Evolutionary conservation across 2,329 filamentous ascomycete genomes (phyloP), one percentile per base, ranked within the genome.

Genomic region (Fusarium subtropicale): DNA sequence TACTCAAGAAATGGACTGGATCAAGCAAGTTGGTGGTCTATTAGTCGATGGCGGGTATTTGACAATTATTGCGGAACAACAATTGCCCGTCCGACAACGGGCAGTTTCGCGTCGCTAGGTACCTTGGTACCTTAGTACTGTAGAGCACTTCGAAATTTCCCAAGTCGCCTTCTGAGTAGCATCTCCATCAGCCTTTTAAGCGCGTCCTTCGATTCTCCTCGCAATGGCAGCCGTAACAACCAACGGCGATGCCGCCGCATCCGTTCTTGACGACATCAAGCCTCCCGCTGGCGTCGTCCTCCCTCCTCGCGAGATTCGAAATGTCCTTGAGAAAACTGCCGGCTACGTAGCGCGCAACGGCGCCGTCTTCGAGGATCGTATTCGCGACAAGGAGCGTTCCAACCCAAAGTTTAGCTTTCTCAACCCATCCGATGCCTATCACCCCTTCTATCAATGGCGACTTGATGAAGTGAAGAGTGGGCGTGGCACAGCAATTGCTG

Each of bases 341-440:
- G 94, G 94, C 47, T 98, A 97, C 78, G 92, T 97, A 61, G 90
- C 90, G 70, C 83, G 88, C 68, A 90, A 90, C 73, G 88, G 88
- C 24, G 77, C 85, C 42, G 84, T 88, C 10, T 94, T 97, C 76
- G 92, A 97, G 81, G 91, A 94, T 74, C 90, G 91, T 72, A 91
- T 99, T 71, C 90, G 92, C 75, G 90, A 94, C 71, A 97, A 96
- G 81, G 91, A 97, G 78, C 87, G 88, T 74, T 86, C 86, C 71
- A 96, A 97, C 76, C 88, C 92, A n/a, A 97, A 97, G 77, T 96
- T 98, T 79, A 93, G 91, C 74, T 99, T 98, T 79, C 82, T 99
- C 31, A 90, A 88, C 75, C 84, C 87, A 18, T 86, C 88, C 72
- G 95, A 99, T 80, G 87, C 94, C 4, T 99, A 97, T 81, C 88